Evolutionary conservation across 1,139 yeast species (phyloP), one percentile per base, ranked within the genome.

Genomic region (Geotrichum siamense): DNA sequence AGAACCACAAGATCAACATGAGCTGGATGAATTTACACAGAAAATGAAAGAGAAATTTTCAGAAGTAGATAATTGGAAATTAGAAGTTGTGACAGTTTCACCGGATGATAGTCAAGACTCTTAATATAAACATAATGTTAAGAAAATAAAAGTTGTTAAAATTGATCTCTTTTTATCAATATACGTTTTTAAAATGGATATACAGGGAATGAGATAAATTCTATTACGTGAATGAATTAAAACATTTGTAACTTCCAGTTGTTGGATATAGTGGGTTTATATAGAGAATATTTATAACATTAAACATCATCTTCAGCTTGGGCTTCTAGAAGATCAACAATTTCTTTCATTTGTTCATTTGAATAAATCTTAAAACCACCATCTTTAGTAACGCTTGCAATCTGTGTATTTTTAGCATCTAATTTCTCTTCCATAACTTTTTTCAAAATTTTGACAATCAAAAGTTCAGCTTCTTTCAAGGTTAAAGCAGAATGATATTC

Each of bases 351-450:
- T 62, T 82, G 81, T 41, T 78, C 86, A 56, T 89, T 95, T 38
- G 74, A 71, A 65, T 93, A 93, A 49, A 91, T 80, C 63, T 81
- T 77, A 69, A 87, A 93, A 0, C 98, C 98, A 32, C 75, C 76
- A 28, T 80, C 93, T 55, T 75, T 74, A 28, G 98, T 91, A 40
- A 93, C 95, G 57, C 91, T 76, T 41, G 98, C 94, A 59, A 93
- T 75, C 69, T 93, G 98, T 30, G 96, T 96, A 63, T 93, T 93
- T 57, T 83, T 85, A 50, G 94, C 83, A 64, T 93, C 97, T 59
- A 93, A 73, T 67, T 91, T 91, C 67, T 93, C 99, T 69, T 93
- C 99, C 99, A 93, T 93, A 40, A 93, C 99, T 67, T 93, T 98
- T 64, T 89, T 89, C 58, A 93, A 75, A 47, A 85, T 85, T 70